Evolutionary conservation across 345 rosid genomes (phyloP).

Genomic region (Punica granatum): DNA sequence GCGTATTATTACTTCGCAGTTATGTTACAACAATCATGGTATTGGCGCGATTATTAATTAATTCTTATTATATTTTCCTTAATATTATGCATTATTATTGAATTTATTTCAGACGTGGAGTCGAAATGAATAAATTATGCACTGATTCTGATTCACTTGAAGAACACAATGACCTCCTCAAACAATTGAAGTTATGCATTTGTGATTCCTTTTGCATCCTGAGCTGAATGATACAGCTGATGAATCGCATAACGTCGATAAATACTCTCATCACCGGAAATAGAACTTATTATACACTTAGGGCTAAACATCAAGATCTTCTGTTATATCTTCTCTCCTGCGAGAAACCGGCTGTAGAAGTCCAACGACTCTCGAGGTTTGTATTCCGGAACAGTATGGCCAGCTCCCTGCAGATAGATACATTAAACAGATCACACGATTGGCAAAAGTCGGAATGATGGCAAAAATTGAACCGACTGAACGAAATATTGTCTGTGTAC

Average conservation of each 20-base stretch:
- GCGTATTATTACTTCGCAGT: too few species aligned
- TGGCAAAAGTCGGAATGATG: not conserved
- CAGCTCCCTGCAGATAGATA: constrained; percentile 58
- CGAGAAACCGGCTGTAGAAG: constrained; percentile 70
- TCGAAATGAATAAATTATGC: not conserved
- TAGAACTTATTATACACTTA: not conserved
- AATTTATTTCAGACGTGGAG: too few species aligned
- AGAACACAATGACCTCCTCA: not conserved
- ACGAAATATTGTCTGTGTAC: not conserved
- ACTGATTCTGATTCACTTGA: not conserved
- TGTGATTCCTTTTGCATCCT: not conserved
- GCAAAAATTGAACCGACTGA: not conserved
- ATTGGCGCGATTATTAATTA: too few species aligned
- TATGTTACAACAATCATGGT: too few species aligned
- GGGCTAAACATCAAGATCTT: not conserved
- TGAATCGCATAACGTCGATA: not conserved
- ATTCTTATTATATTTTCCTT: too few species aligned
- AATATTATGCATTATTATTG: too few species aligned
- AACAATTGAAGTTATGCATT: not conserved
- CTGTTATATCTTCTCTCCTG: constrained; percentile 37
- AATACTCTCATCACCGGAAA: not conserved
- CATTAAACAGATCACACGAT: not conserved
- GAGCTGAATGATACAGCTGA: not conserved
- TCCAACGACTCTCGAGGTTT: constrained; percentile 72
- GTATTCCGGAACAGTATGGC: constrained; percentile 87